Conservation (phyloP, 495 filamentous ascomycete species). For the Neurospora sublineolata region DNA sequence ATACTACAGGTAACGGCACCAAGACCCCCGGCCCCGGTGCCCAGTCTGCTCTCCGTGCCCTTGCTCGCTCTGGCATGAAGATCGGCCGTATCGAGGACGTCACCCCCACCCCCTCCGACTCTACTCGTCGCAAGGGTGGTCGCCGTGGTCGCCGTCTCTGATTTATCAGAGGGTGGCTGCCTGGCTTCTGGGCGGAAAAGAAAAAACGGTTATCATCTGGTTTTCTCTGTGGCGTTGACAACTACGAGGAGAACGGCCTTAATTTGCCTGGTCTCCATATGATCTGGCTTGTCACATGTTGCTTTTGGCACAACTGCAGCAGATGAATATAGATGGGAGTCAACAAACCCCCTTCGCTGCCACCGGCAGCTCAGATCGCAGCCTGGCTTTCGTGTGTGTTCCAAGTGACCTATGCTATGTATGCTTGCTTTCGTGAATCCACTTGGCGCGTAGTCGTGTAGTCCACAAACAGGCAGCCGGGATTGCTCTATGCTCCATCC, state of each 20-base stretch:
- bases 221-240: constrained; percentile 46
- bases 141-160: constrained; percentile 99
- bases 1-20: constrained; percentile 73
- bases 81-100: constrained; percentile 99
- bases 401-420: not conserved
- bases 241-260: constrained; percentile 59
- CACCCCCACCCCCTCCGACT: constrained; percentile 96
- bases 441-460: not conserved
- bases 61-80: constrained; percentile 97
- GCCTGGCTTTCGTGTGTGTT: not conserved
- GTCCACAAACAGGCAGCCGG: not conserved
- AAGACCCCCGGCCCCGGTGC: constrained; percentile 98
- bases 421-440: not conserved
- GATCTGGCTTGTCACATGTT: constrained; percentile 41
- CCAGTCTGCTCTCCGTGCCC: constrained; percentile 95
- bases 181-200: constrained; percentile 22
- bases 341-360: constrained; percentile 7
- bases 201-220: constrained; percentile 29
- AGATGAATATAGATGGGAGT: constrained; percentile 25
- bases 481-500: not conserved
- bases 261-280: constrained; percentile 53
- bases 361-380: not conserved
- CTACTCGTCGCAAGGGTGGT: constrained; percentile 98
- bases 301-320: constrained; percentile 41
- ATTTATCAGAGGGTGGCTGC: constrained; percentile 26